Evolutionary conservation across 2,329 filamentous ascomycete species (phyloP), one percentile per base, ranked within the genome.

Genomic region (Alternaria sp.): DNA sequence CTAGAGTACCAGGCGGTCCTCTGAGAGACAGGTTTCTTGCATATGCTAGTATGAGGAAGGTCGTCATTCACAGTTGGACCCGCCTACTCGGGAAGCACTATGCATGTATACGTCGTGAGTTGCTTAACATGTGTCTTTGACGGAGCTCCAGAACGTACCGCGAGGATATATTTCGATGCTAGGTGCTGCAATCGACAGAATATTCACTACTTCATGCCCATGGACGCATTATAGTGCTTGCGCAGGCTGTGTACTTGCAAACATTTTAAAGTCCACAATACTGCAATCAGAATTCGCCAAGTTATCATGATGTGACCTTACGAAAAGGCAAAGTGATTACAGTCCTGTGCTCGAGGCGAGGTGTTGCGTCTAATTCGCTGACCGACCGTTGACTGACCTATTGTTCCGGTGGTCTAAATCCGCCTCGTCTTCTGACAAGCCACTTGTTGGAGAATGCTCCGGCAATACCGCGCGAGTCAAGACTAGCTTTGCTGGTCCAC

Each of bases 391-490:
- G 38, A 16, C 20, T 54, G 38, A 16, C 20, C 27, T 34, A 32
- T 11, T 32, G 30, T 51, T 54, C 46, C 44, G 36, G 44, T 46
- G 49, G 51, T 53, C 20, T 43, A 54, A 45, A 34, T 46, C 45
- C 30, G 54, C 54, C 18, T 57, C 11, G 41, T 28, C 41, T 49
- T 45, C 27, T 41, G 14, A 57, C 34, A 48, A 52, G 54, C 30
- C 38, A 34, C 36, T 25, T 34, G 52, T 53, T 60, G 41, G 50
- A 50, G 44, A 45, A 50, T 54, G 48, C 48, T 54, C 50, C 58
- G 57, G 55, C 57, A 48, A 51, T 43, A 48, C 58, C 50, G 44
- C 51, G 53, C 62, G 62, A 62, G 59, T 63, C 59, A 61, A 43
- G 52, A 63, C 46, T 65, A 64, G 57, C 54, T 59, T 58, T 53